phyloP scores from a whole-genome alignment of 495 filamentous ascomycete genomes.

The Acidomyces sp. region DNA sequence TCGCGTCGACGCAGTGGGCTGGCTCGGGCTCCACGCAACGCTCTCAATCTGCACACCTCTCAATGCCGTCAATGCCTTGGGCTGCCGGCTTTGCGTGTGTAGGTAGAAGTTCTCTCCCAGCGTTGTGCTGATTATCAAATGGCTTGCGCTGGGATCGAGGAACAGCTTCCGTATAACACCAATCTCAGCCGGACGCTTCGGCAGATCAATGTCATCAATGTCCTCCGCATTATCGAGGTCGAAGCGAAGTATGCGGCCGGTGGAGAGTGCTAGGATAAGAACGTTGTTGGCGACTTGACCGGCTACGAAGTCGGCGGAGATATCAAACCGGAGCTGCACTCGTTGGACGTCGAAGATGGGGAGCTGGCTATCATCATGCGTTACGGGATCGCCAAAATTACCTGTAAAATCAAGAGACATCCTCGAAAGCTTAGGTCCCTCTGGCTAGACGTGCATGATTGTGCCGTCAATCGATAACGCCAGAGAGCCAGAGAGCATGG shows the following conservation, averaged over 20 bases:
- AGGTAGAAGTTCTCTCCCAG: conserved; percentile 95
- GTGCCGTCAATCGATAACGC: not conserved
- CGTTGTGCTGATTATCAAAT: conserved; percentile 81
- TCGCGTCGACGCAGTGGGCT: conserved; percentile 85
- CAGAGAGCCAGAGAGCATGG: not conserved
- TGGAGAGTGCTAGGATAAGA: conserved; percentile 75
- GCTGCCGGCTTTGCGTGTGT: conserved; percentile 82
- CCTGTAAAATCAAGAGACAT: conserved; percentile 25
- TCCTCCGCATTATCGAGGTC: conserved; percentile 87
- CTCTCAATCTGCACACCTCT: conserved; percentile 79
- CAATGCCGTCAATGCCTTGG: conserved; percentile 65
- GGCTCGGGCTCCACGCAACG: conserved; percentile 89
- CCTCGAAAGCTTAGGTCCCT: not conserved
- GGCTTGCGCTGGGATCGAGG: conserved; percentile 89
- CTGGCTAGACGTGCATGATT: not conserved
- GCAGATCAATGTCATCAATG: conserved; percentile 96
- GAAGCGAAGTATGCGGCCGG: conserved; percentile 79
- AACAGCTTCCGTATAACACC: conserved; percentile 91
- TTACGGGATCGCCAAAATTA: conserved; percentile 44
- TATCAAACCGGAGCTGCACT: conserved; percentile 80
- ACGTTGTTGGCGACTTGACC: conserved; percentile 97
- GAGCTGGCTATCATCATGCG: conserved; percentile 49
- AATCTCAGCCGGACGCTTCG: conserved; percentile 78
- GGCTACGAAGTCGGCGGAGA: conserved; percentile 87
- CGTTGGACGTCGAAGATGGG: conserved; percentile 88